These are phyloP conservation scores for Tetrapisispora taiwanensis DNA, from an alignment of 805 yeast species.

Conservation along the genomic window DNA sequence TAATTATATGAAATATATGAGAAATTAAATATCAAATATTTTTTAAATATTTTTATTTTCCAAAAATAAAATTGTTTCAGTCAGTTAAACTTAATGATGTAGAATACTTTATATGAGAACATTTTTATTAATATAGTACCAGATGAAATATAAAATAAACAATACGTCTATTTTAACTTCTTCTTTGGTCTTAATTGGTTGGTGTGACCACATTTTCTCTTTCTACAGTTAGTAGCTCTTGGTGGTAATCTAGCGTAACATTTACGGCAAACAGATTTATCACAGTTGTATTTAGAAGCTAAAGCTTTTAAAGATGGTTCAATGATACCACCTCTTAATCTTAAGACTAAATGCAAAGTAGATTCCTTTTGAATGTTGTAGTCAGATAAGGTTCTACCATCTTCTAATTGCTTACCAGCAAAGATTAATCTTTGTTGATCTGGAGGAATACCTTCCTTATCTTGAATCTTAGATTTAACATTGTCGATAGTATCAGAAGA, in stretches of 20 bases:
- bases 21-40: too few relatives aligned
- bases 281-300: conserved; percentile 99
- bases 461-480: conserved; percentile 97
- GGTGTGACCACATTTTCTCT: conserved; percentile 99
- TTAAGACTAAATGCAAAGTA: conserved; percentile 87
- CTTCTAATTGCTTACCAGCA: conserved; percentile 99
- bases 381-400: conserved; percentile 97
- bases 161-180: conserved; percentile 82
- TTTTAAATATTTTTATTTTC: too few relatives aligned
- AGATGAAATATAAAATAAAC: neutral
- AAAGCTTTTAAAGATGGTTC: conserved; percentile 99
- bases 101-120: neutral
- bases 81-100: too few relatives aligned
- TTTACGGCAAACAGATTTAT: conserved; percentile 97
- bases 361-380: conserved; percentile 99
- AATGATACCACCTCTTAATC: conserved; percentile 98
- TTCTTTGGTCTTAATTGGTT: conserved; percentile 99
- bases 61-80: too few relatives aligned
- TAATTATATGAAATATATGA: too few relatives aligned
- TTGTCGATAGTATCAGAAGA: conserved; percentile 98
- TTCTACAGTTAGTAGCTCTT: conserved; percentile 99
- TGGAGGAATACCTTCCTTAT: conserved; percentile 99
- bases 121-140: neutral
- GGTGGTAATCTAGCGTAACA: conserved; percentile 99
- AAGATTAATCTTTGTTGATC: conserved; percentile 99